phyloP scores from a whole-genome alignment of 2,329 filamentous ascomycete genomes.

The Ceratocystis colombiana region DNA sequence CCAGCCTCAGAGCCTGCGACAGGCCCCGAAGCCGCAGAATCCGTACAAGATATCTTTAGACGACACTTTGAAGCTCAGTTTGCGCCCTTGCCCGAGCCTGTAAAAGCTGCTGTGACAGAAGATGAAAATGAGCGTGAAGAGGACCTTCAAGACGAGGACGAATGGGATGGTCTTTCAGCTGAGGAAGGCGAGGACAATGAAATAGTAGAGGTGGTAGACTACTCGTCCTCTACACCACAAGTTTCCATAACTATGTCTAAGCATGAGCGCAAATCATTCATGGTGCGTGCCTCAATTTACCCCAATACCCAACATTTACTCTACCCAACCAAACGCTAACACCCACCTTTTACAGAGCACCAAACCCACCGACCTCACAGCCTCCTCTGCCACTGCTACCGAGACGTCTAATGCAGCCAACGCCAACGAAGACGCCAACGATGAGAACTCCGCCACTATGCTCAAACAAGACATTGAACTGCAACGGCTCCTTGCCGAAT shows the following conservation, averaged over 20 bases:
- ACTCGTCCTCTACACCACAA: conserved; percentile 39
- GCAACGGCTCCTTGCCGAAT: conserved; percentile 82
- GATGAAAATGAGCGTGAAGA: conserved; percentile 29
- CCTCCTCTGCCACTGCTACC: conserved; percentile 30
- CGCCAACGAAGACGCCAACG: conserved; percentile 31
- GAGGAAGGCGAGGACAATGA: conserved; percentile 26
- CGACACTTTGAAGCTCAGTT: conserved; percentile 84
- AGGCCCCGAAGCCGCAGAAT: conserved; percentile 33
- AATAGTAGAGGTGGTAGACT: conserved; percentile 52
- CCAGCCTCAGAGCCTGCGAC: conserved; percentile 29
- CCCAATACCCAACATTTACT: neutral
- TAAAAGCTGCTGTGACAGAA: conserved; percentile 28
- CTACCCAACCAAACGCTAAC: conserved; percentile 5
- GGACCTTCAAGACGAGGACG: conserved; percentile 28
- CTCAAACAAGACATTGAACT: conserved; percentile 88
- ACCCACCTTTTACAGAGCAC: conserved; percentile 26
- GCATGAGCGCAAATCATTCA: conserved; percentile 66
- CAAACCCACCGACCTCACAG: conserved; percentile 42
- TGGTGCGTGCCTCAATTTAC: conserved; percentile 40
- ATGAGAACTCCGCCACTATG: conserved; percentile 55
- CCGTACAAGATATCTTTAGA: conserved; percentile 65
- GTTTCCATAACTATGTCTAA: conserved; percentile 46
- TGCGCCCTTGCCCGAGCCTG: conserved; percentile 50
- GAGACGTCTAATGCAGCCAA: conserved; percentile 25
- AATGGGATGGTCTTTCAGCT: conserved; percentile 26